These are phyloP conservation scores for Calocybe cyanea DNA, from an alignment of 768 basidiomycete species.

Conservation along the genomic window DNA sequence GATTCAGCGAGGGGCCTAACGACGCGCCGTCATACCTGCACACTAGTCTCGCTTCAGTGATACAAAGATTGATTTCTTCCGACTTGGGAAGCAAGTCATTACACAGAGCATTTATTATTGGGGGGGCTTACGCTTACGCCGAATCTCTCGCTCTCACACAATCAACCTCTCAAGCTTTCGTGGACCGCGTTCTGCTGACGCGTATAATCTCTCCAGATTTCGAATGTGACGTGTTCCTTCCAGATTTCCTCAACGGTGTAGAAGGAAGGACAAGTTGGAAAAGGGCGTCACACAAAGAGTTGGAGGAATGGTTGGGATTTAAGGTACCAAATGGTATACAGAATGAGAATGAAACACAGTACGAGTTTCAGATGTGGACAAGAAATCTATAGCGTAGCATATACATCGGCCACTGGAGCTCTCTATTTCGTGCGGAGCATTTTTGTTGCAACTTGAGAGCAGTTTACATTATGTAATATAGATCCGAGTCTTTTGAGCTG, in stretches of 20 bases:
- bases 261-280: conserved; percentile 43
- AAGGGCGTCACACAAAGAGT: conserved; percentile 53
- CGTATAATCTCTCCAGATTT: conserved; percentile 74
- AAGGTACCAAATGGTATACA: conserved; percentile 72
- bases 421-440: too few relatives aligned
- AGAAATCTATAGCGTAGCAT: conserved; percentile 26
- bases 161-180: conserved; percentile 37
- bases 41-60: conserved; percentile 39
- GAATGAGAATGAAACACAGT: conserved; percentile 78
- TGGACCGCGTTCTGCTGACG: conserved; percentile 86
- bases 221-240: conserved; percentile 86
- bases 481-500: too few relatives aligned
- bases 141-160: conserved; percentile 50
- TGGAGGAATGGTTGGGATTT: conserved; percentile 78
- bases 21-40: conserved; percentile 31
- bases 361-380: conserved; percentile 97
- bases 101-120: conserved; percentile 79
- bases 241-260: conserved; percentile 57
- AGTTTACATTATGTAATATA: too few relatives aligned
- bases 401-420: neutral
- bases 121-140: conserved; percentile 84
- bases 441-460: too few relatives aligned
- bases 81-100: conserved; percentile 34
- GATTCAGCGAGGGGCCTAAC: conserved; percentile 11
- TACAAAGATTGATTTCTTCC: conserved; percentile 24